Conservation (phyloP, 2,329 filamentous ascomycete genomes). For the Elsinoe perseae region DNA sequence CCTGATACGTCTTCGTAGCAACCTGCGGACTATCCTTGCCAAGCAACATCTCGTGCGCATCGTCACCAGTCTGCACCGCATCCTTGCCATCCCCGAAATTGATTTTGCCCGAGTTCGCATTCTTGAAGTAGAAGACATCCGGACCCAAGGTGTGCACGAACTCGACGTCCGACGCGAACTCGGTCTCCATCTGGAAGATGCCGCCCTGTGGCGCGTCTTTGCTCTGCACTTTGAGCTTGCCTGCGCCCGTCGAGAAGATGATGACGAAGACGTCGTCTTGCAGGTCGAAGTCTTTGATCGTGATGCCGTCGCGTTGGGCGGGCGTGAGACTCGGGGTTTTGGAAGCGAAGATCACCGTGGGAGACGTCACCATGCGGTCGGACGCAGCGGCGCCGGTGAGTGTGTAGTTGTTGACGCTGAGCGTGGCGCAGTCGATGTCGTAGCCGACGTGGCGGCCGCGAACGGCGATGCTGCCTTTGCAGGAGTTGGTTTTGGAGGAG, state of each 20-base stretch:
- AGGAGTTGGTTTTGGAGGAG: not conserved
- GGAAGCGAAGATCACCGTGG: constrained; percentile 7
- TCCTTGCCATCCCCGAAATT: constrained; percentile 5
- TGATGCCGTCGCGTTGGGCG: not conserved
- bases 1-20: constrained; percentile 7
- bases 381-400: not conserved
- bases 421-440: constrained; percentile 9
- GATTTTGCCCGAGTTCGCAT: constrained; percentile 2
- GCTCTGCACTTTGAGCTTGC: constrained; percentile 9
- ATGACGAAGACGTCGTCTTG: constrained; percentile 10
- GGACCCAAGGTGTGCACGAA: constrained; percentile 3
- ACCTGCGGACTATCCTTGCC: constrained; percentile 11
- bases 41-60: not conserved
- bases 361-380: not conserved
- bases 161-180: constrained; percentile 7
- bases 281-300: constrained; percentile 10
- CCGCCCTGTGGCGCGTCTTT: constrained; percentile 8
- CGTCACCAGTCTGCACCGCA: not conserved
- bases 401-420: not conserved
- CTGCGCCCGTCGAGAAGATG: constrained; percentile 5
- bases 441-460: constrained; percentile 8
- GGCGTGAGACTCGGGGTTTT: not conserved
- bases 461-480: not conserved
- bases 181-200: constrained; percentile 13
- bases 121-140: constrained; percentile 8